Base-by-base conservation (phyloP, 2,329 filamentous ascomycete genomes). In the Magnaporthiopsis rhizophila region DNA sequence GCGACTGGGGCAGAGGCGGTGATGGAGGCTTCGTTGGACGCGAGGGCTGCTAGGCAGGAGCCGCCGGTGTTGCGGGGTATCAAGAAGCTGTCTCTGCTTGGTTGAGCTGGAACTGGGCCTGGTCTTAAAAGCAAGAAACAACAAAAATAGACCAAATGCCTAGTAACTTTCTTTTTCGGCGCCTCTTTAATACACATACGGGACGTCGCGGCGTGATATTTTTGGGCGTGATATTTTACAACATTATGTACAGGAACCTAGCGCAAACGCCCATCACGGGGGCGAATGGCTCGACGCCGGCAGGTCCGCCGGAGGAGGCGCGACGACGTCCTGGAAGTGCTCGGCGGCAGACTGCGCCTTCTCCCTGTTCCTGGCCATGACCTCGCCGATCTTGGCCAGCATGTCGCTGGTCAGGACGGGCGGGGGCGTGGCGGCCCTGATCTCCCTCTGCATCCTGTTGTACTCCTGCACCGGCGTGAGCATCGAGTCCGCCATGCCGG, bases 301-400 rank as follows among this genome's bases (percentile, higher is more conserved):
- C 57, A 59, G 24, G 26, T 59, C 45, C 12, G 45, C 26, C 4
- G 30, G 57, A 1, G 7, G 24, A n/a, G 24, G 24, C 21, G 30
- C 57, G 24, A 4, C 21, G 57, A 59, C 6, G 26, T 24, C 57
- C 58, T 6, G 34, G 58, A 30, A 30, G 13, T n/a, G 15, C 11
- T 34, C 34, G 26, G 30, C 21, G 7, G 28, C 18, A n/a, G 58
- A 11, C 32, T n/a, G 4, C 18, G 45, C 45, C 45, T n/a, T 53
- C 65, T 77, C 74, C 72, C 80, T 79, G 72, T 83, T 86, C 74
- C 76, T 77, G 50, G 82, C 83, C 75, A 88, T 87, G 69, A 87
- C 74, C 75, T 83, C 77, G 68, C 86, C 86, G 70, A 88, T 83
- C 78, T 81, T 84, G 73, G 82, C 82, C 72, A 88, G 74, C 82